Percentiles rank a stretch among this genome's conserved stretches.
Conservation (phyloP, 1,284 basidiomycete species). For the Malassezia obtusa region DNA sequence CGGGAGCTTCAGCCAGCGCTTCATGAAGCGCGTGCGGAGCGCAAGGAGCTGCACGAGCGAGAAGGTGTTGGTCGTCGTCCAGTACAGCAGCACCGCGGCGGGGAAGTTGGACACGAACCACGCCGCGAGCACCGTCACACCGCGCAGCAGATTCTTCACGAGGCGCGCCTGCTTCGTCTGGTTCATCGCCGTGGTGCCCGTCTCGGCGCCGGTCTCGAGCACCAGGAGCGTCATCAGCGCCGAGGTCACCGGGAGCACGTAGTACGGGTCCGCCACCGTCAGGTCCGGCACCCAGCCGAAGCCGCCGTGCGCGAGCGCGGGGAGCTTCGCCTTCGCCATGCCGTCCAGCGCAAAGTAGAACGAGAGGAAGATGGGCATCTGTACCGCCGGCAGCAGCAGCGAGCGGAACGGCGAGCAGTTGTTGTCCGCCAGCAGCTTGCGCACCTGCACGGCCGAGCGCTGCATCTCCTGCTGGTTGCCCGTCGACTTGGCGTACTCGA, state of each 20-base stretch:
- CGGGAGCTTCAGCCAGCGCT: constrained; percentile 23
- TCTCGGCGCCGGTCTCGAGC: constrained; percentile 57
- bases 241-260: constrained; percentile 62
- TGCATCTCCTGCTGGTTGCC: constrained; percentile 57
- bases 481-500: constrained; percentile 51
- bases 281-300: constrained; percentile 68
- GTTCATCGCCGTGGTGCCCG: constrained; percentile 50
- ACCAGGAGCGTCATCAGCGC: constrained; percentile 63
- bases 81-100: constrained; percentile 55
- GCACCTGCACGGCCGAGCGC: constrained; percentile 55
- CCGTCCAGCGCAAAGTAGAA: constrained; percentile 74
- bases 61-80: constrained; percentile 53
- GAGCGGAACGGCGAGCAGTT: constrained; percentile 60
- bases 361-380: constrained; percentile 69
- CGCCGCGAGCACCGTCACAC: constrained; percentile 57
- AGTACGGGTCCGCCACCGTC: constrained; percentile 67
- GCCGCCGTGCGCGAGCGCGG: constrained; percentile 68
- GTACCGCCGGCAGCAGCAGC: constrained; percentile 57
- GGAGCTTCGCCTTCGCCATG: constrained; percentile 63
- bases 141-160: constrained; percentile 62
- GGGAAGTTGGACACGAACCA: constrained; percentile 55
- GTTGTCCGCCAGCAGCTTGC: constrained; percentile 60
- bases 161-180: constrained; percentile 56
- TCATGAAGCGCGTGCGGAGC: constrained; percentile 25
- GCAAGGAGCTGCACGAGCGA: constrained; percentile 53